Evolutionary conservation across 805 yeast species (phyloP).

Genomic region (Alloascoidea hylecoeti): DNA sequence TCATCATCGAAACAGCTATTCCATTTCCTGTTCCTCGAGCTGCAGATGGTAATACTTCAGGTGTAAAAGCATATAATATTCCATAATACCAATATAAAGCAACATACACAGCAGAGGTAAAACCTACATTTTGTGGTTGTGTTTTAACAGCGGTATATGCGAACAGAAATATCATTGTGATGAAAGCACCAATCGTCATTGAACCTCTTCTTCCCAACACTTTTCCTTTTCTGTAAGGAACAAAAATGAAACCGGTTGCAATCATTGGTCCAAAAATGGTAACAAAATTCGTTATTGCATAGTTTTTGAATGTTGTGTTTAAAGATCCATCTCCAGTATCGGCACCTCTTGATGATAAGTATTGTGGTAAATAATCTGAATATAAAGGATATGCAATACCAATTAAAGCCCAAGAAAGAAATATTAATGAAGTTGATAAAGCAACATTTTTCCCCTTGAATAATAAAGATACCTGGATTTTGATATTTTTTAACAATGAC

Average conservation of each 20-base stretch:
- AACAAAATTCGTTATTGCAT: constrained; percentile 27
- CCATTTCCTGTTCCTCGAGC: constrained; percentile 32
- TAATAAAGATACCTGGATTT: background rate
- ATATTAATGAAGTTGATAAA: constrained; percentile 25
- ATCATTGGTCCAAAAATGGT: constrained; percentile 39
- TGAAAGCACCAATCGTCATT: constrained; percentile 32
- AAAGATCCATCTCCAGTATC: constrained; percentile 11
- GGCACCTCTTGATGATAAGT: constrained; percentile 35
- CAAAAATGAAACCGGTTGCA: constrained; percentile 13
- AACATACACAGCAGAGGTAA: constrained; percentile 19
- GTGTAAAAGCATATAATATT: constrained; percentile 33
- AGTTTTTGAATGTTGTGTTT: constrained; percentile 12
- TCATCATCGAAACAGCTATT: constrained; percentile 27
- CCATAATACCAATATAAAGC: constrained; percentile 20
- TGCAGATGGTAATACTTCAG: constrained; percentile 26
- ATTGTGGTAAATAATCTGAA: constrained; percentile 38
- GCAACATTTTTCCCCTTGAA: background rate
- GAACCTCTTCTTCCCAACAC: too few relatives aligned
- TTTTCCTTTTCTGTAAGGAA: too few relatives aligned
- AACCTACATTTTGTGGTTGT: constrained; percentile 34
- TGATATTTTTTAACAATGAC: too few relatives aligned
- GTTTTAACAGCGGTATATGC: constrained; percentile 51
- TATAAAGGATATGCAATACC: constrained; percentile 47
- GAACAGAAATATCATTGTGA: constrained; percentile 43
- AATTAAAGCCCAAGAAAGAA: constrained; percentile 39